phyloP scores from a whole-genome alignment of 208 protist species.

The Perkinsela sp. region DNA sequence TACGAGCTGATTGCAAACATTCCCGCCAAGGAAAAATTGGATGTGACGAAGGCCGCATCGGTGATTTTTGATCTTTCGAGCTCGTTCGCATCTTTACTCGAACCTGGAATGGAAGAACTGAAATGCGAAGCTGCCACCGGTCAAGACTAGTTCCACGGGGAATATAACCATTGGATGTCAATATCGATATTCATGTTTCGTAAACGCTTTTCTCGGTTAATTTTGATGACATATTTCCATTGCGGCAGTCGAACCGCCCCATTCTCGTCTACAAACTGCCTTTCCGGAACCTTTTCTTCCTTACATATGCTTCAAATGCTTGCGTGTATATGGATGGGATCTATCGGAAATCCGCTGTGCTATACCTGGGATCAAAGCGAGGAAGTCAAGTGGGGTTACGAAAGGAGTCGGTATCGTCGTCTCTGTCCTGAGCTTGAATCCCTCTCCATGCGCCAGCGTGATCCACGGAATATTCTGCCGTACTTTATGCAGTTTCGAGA shows the following conservation, averaged over 20 bases:
- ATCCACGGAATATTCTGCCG: not conserved
- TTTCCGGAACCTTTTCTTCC: too few species aligned
- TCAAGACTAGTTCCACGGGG: too few species aligned
- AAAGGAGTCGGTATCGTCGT: not conserved
- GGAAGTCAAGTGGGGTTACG: not conserved
- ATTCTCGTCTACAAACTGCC: too few species aligned
- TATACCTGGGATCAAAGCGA: not conserved
- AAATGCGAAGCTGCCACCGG: slow-evolving; percentile 4
- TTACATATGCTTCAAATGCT: too few species aligned
- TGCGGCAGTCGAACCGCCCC: too few species aligned
- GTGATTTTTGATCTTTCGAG: slow-evolving; percentile 43
- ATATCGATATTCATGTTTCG: too few species aligned
- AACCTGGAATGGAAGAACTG: slow-evolving; percentile 40
- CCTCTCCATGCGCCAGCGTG: not conserved
- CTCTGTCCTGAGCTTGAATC: not conserved
- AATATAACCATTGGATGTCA: too few species aligned
- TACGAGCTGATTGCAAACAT: slow-evolving; percentile 56
- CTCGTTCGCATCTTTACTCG: slow-evolving; percentile 19
- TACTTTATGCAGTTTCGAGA: not conserved
- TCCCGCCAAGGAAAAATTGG: slow-evolving; percentile 27
- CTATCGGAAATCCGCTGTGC: too few species aligned
- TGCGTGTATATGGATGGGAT: too few species aligned
- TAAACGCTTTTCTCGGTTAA: too few species aligned
- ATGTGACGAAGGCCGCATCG: slow-evolving; percentile 17
- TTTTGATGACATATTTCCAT: too few species aligned